Base-by-base conservation (phyloP, 139 green algal species). In the Edaphochlamys debaryana region DNA sequence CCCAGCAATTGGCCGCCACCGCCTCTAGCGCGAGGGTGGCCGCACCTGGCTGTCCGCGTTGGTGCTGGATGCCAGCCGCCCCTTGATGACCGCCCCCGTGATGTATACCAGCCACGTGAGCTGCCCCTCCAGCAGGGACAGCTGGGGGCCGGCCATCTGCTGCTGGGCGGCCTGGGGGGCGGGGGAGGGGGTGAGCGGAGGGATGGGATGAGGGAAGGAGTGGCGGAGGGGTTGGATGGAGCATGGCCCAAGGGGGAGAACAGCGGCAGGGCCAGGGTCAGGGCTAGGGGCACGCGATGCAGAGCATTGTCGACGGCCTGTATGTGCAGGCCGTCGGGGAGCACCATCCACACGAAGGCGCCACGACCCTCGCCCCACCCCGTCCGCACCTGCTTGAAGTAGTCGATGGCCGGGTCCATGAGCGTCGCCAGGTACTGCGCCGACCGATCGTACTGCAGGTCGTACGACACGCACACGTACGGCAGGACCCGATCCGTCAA, bases 91-190 rank as follows among this genome's bases (percentile, higher is more conserved):
- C 34, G 94, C 93, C 20, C 93, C 94, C 9, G 98, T 90, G 82
- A 99, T 99, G 89, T 98, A 95, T 62, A 98, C 94, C 58, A 99
- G 91, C 97, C 97, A 99, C 13, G 97, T 98, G 8, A 99, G 91
- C 92, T 98, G 96, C 19, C 97, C 96, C 89, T 99, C 97, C 60
- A 99, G 80, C 79, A 99, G 83, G 32, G 87, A 85, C 58, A 97
- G 84, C 80, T 94, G 86, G 54, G 74, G 70, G 30, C 52, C 48
- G 2, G 79, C 36, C 29, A 87, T 22, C 0, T 73, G 38, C 19
- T 52, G n/a, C 25, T 37, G 63, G 22, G 80, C 42, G 0, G 87
- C 87, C 85, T 83, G 76, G 48, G 1, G 30, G 40, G 6, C 3
- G 66, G 30, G n/a, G 40, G n/a, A 7, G 32, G 30, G 30, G 62